A percentile compares a stretch with the other conserved stretches of the same genome.
phyloP scores from a whole-genome alignment of 139 green algal genomes.

The Axilococcus clingmanii region DNA sequence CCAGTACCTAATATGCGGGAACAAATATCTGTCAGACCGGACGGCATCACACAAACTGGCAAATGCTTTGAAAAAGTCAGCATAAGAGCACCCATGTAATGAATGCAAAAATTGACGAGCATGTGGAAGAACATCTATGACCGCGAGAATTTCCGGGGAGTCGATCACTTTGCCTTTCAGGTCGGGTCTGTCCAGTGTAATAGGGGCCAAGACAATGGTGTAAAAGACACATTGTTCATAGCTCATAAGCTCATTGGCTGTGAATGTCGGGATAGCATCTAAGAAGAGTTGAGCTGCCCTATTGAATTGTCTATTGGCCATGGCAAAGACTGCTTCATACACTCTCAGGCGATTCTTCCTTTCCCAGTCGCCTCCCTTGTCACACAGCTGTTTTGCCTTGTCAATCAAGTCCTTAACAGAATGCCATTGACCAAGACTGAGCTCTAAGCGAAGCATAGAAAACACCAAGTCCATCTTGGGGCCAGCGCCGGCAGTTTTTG shows the following conservation, averaged over 20 bases:
- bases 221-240: constrained; percentile 90
- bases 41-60: constrained; percentile 49
- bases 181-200: constrained; percentile 54
- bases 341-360: constrained; percentile 98
- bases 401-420: constrained; percentile 60
- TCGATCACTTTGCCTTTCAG: constrained; percentile 76
- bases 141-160: constrained; percentile 86
- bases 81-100: constrained; percentile 88
- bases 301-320: constrained; percentile 80
- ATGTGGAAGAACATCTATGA: constrained; percentile 75
- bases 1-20: constrained; percentile 86
- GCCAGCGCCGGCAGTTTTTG: constrained; percentile 81
- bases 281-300: constrained; percentile 81
- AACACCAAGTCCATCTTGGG: constrained; percentile 94
- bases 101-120: constrained; percentile 72
- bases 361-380: constrained; percentile 95
- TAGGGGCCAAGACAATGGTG: constrained; percentile 66
- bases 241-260: constrained; percentile 82
- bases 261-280: constrained; percentile 94
- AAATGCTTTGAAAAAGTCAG: constrained; percentile 79
- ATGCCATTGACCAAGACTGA: constrained; percentile 69
- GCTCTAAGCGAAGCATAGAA: constrained; percentile 65
- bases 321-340: constrained; percentile 85
- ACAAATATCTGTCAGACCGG: constrained; percentile 65
- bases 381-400: constrained; percentile 60